Evolutionary conservation across 495 filamentous ascomycete genomes (phyloP).

Genomic region (Neurospora tetraspora): DNA sequence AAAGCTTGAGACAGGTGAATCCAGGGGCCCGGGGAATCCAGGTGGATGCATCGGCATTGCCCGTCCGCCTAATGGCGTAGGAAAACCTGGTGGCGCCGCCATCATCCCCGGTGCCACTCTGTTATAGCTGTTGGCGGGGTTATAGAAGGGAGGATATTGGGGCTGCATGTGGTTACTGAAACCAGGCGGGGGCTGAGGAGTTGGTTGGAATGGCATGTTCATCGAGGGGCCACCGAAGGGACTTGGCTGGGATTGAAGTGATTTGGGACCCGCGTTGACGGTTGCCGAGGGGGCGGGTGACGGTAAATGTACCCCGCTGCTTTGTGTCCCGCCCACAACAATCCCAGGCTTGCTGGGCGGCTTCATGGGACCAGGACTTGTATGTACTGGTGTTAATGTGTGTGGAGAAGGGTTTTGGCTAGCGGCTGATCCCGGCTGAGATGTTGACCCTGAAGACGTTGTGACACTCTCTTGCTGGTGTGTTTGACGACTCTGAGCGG

Average conservation of each 20-base stretch:
- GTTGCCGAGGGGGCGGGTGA: conserved; percentile 15
- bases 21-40: conserved; percentile 41
- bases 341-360: conserved; percentile 31
- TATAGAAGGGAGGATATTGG: conserved; percentile 11
- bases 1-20: conserved; percentile 29
- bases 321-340: conserved; percentile 3
- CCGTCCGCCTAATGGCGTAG: conserved; percentile 50
- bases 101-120: conserved; percentile 37
- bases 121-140: conserved; percentile 28
- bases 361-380: conserved; percentile 44
- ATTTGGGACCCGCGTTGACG: conserved; percentile 21
- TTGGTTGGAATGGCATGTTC: conserved; percentile 24
- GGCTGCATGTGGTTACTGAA: conserved; percentile 26
- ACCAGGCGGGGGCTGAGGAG: conserved; percentile 25
- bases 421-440: conserved; percentile 36
- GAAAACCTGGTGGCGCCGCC: conserved; percentile 46
- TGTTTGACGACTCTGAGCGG: conserved; percentile 60
- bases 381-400: conserved; percentile 45
- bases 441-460: conserved; percentile 52
- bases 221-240: conserved; percentile 27
- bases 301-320: conserved; percentile 5
- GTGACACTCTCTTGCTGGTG: conserved; percentile 73
- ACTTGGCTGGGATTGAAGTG: conserved; percentile 29
- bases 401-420: conserved; percentile 61
- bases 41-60: conserved; percentile 55